These are phyloP conservation scores for Claviceps sp. DNA, from an alignment of 2,329 filamentous ascomycete genomes.

Conservation along the genomic window DNA sequence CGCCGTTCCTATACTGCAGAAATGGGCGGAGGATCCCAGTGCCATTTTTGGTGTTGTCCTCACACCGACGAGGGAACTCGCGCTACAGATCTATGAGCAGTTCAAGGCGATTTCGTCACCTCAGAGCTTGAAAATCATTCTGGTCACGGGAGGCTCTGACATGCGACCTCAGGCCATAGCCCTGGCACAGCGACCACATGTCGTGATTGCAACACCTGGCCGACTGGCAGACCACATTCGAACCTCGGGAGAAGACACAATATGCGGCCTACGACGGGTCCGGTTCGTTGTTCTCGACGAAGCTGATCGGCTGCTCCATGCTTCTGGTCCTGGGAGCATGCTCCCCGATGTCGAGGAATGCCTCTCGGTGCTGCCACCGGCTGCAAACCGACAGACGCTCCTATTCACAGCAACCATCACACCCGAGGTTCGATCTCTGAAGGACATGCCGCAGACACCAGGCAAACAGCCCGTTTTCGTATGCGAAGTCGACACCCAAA, in stretches of 20 bases:
- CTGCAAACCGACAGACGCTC: constrained; percentile 72
- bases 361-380: constrained; percentile 65
- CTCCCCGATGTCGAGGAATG: constrained; percentile 88
- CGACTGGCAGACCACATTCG: constrained; percentile 87
- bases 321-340: constrained; percentile 69
- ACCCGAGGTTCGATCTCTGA: constrained; percentile 76
- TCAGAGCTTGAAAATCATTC: constrained; percentile 71
- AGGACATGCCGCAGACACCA: constrained; percentile 56
- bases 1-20: constrained; percentile 83
- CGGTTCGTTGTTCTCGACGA: constrained; percentile 89
- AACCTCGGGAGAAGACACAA: constrained; percentile 81
- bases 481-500: constrained; percentile 70
- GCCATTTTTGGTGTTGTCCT: constrained; percentile 83
- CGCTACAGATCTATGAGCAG: constrained; percentile 92
- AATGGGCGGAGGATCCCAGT: constrained; percentile 82
- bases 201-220: constrained; percentile 90
- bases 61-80: constrained; percentile 83
- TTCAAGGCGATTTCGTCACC: constrained; percentile 84
- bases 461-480: constrained; percentile 71
- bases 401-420: constrained; percentile 96
- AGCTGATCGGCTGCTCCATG: constrained; percentile 75
- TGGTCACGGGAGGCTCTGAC: constrained; percentile 87
- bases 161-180: constrained; percentile 85
- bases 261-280: constrained; percentile 65
- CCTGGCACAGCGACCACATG: constrained; percentile 67